Evolutionary conservation across 176 grass and related monocot genomes (phyloP).

Genomic region (Otatea glauca): DNA sequence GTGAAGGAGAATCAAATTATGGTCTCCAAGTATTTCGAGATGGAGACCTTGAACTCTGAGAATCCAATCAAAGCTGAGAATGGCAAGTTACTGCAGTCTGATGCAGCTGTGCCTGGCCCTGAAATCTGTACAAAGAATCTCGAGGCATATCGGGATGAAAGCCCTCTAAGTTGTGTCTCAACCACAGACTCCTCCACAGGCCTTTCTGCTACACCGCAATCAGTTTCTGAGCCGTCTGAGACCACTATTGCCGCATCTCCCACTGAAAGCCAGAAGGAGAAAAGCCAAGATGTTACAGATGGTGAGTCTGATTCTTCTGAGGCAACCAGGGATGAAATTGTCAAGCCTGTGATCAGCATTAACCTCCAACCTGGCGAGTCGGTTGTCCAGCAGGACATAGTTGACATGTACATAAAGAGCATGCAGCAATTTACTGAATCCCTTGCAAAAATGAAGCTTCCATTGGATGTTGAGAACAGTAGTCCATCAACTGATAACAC

Average conservation of each 20-base stretch:
- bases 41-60: slow-evolving; percentile 59
- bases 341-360: slow-evolving; percentile 70
- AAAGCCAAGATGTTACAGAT: slow-evolving; percentile 59
- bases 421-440: slow-evolving; percentile 97
- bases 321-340: slow-evolving; percentile 29
- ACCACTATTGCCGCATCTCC: slow-evolving; percentile 39
- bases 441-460: slow-evolving; percentile 96
- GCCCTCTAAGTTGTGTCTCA: slow-evolving; percentile 68
- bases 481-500: slow-evolving; percentile 47
- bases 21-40: slow-evolving; percentile 85
- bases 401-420: slow-evolving; percentile 99
- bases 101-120: slow-evolving; percentile 41
- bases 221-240: slow-evolving; percentile 47
- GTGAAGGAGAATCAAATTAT: slow-evolving; percentile 84
- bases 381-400: slow-evolving; percentile 78
- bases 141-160: slow-evolving; percentile 43
- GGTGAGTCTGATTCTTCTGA: slow-evolving; percentile 75
- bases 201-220: slow-evolving; percentile 33
- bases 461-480: slow-evolving; percentile 57
- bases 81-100: slow-evolving; percentile 43
- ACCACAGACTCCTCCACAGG: slow-evolving; percentile 46
- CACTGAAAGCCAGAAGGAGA: slow-evolving; percentile 49
- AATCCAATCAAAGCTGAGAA: slow-evolving; percentile 50
- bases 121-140: slow-evolving; percentile 43
- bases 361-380: slow-evolving; percentile 66